Evolutionary conservation across 2,329 filamentous ascomycete species (phyloP).

Genomic region (Teratosphaeria zuluensis): DNA sequence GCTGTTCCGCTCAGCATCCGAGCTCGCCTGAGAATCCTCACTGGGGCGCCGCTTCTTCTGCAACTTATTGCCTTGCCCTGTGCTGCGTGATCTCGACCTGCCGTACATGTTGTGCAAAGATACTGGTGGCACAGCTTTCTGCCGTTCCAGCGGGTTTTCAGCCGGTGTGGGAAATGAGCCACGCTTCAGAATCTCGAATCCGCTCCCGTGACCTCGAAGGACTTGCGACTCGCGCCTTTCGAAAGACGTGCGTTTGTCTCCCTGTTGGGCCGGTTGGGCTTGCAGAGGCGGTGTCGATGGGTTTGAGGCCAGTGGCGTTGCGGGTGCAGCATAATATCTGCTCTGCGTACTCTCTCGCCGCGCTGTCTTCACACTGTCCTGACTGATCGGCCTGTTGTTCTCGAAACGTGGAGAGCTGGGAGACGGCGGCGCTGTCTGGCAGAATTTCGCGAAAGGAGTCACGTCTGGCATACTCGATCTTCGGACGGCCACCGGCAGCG

Average conservation of each 20-base stretch:
- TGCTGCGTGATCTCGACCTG: conserved; percentile 12
- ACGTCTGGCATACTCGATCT: conserved; percentile 23
- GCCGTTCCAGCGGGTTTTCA: conserved; percentile 11
- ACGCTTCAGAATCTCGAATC: conserved; percentile 27
- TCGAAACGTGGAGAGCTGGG: conserved; percentile 6
- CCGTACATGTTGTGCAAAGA: conserved; percentile 19
- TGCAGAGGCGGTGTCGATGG: not conserved
- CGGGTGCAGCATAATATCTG: conserved; percentile 3
- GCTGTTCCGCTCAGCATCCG: not conserved
- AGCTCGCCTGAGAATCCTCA: conserved; percentile 7
- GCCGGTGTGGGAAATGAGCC: conserved; percentile 17
- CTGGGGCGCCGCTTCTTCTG: conserved; percentile 24
- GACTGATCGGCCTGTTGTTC: not conserved
- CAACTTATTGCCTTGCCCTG: conserved; percentile 16
- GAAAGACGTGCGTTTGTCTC: conserved; percentile 11
- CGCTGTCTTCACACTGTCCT: not conserved
- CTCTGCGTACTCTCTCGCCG: not conserved
- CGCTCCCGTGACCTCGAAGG: conserved; percentile 24
- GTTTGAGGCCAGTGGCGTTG: not conserved
- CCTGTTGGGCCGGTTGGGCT: not conserved
- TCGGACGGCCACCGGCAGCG: conserved; percentile 18
- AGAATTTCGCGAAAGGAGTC: conserved; percentile 22
- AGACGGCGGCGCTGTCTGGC: conserved; percentile 17
- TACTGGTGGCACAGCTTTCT: conserved; percentile 16
- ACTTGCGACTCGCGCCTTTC: conserved; percentile 17